Conservation (phyloP, 495 filamentous ascomycete genomes). For the Cercophora samala region DNA sequence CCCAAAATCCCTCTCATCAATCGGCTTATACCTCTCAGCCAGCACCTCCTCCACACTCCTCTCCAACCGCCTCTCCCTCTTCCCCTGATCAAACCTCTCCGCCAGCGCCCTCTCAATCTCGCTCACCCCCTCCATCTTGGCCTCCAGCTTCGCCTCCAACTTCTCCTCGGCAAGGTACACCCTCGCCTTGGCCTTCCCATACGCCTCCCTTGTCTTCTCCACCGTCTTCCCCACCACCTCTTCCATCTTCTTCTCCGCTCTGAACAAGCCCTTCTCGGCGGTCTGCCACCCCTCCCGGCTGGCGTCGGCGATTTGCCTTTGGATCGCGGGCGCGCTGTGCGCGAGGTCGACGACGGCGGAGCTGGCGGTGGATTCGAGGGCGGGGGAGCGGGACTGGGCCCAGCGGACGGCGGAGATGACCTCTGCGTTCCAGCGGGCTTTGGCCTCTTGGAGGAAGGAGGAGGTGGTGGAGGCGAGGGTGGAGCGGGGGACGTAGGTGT, state of each 20-base stretch:
- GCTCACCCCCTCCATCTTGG: conserved; percentile 32
- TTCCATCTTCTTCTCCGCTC: conserved; percentile 26
- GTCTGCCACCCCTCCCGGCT: conserved; percentile 19
- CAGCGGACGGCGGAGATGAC: conserved; percentile 64
- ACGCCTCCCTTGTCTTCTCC: conserved; percentile 28
- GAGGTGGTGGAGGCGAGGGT: conserved; percentile 37
- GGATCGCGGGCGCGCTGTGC: conserved; percentile 8
- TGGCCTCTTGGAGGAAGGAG: conserved; percentile 60
- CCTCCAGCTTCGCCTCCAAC: conserved; percentile 26
- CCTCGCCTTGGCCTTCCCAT: conserved; percentile 26
- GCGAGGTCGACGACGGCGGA: conserved; percentile 33
- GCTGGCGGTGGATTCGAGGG: conserved; percentile 55
- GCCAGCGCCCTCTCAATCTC: conserved; percentile 45
- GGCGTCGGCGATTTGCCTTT: conserved; percentile 24
- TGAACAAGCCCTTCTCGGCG: conserved; percentile 3
- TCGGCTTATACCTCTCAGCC: conserved; percentile 46
- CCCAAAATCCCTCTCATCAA: conserved; percentile 36
- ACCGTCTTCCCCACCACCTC: conserved; percentile 26
- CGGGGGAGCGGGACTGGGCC: conserved; percentile 59
- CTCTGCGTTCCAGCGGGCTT: conserved; percentile 79
- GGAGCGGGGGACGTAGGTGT: conserved; percentile 23
- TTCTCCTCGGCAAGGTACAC: conserved; percentile 30
- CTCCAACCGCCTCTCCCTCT: conserved; percentile 27
- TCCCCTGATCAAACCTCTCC: conserved; percentile 43
- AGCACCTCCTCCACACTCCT: conserved; percentile 45